Conservation (phyloP, 129 eudicot genomes). For the Apium graveolens region DNA sequence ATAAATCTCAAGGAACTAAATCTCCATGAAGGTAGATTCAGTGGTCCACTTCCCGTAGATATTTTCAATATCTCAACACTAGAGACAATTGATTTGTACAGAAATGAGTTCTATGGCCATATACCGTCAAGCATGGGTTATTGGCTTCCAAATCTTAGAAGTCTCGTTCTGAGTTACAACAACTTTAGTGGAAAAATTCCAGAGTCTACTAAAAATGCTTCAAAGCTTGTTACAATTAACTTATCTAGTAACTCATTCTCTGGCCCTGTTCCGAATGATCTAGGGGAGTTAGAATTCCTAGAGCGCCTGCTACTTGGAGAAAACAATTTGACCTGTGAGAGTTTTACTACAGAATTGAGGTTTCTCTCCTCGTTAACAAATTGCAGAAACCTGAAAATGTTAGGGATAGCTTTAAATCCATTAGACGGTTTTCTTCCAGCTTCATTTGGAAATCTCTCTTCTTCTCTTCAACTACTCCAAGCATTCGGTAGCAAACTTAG, state of each 20-base stretch:
- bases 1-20: neutral
- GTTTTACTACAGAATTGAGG: neutral
- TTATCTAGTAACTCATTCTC: constrained; percentile 2
- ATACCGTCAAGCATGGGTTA: constrained; percentile 14
- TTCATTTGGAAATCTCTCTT: constrained; percentile 11
- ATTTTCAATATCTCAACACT: constrained; percentile 21
- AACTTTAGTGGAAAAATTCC: constrained; percentile 13
- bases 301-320: neutral
- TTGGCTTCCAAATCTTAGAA: constrained; percentile 17
- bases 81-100: neutral
- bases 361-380: constrained; percentile 7
- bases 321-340: constrained; percentile 5
- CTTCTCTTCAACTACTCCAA: neutral
- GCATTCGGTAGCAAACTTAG: constrained; percentile 1
- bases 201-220: constrained; percentile 7
- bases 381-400: neutral
- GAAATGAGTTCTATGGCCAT: constrained; percentile 10
- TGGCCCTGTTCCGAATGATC: constrained; percentile 3
- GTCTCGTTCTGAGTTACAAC: neutral
- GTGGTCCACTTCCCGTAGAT: constrained; percentile 8
- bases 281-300: constrained; percentile 5
- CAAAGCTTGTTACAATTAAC: neutral
- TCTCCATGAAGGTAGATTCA: neutral
- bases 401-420: neutral
- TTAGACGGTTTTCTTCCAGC: constrained; percentile 5